Percentiles rank a stretch among this genome's conserved stretches.
Evolutionary conservation across 176 grass and related monocot species (phyloP).

Genomic region (Elaeis guineensis): DNA sequence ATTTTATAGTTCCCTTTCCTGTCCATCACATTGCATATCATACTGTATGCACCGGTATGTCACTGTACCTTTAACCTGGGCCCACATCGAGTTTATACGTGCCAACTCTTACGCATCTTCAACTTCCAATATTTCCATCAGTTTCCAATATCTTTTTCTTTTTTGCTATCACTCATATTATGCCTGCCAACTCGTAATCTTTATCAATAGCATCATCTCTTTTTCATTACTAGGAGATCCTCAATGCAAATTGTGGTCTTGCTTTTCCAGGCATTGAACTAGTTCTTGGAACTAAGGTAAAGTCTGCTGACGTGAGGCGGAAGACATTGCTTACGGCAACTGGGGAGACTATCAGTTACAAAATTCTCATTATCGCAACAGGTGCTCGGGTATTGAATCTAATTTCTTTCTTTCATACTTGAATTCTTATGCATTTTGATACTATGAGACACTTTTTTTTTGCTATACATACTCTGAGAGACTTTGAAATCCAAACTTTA

Average conservation of each 20-base stretch:
- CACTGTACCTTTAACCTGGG: no score
- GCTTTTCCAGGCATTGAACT: constrained; percentile 73
- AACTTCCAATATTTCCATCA: no score
- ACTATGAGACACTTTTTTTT: no score
- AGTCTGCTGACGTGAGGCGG: constrained; percentile 60
- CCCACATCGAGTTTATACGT: no score
- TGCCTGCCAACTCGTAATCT: neutral
- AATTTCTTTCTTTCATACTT: constrained; percentile 5
- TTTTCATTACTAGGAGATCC: neutral
- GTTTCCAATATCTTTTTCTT: no score
- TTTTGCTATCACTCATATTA: neutral
- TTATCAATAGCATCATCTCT: neutral
- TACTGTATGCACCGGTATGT: no score
- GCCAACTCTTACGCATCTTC: no score
- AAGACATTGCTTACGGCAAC: constrained; percentile 62
- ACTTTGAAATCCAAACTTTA: no score
- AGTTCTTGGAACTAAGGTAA: constrained; percentile 86
- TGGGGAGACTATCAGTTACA: constrained; percentile 95
- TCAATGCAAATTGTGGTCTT: constrained; percentile 13
- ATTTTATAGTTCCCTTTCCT: no score
- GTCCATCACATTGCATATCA: no score
- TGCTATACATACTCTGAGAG: no score
- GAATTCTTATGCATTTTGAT: no score
- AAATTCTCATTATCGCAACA: constrained; percentile 82
- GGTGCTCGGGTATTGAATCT: constrained; percentile 85